Evolutionary conservation across 2,329 filamentous ascomycete genomes (phyloP).

Genomic region (Cadophora luteo-olivacea): DNA sequence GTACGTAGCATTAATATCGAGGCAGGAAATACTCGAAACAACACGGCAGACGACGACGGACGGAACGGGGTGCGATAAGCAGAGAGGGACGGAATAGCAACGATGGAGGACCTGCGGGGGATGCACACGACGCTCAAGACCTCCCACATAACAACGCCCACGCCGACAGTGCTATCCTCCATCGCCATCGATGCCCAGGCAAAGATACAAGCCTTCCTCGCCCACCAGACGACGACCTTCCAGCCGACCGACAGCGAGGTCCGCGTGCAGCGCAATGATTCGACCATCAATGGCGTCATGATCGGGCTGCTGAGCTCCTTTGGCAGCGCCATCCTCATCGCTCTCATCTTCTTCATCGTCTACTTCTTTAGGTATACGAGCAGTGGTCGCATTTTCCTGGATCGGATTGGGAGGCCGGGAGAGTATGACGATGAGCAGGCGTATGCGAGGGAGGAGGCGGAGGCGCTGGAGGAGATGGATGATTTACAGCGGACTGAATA

Average conservation of each 20-base stretch:
- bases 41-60: conserved; percentile 13
- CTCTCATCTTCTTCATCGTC: conserved; percentile 78
- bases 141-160: conserved; percentile 27
- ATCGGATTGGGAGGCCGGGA: conserved; percentile 89
- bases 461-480: conserved; percentile 94
- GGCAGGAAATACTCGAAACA: conserved; percentile 11
- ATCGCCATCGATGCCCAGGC: conserved; percentile 19
- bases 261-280: conserved; percentile 39
- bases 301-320: conserved; percentile 96
- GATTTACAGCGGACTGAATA: conserved; percentile 91
- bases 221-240: conserved; percentile 21
- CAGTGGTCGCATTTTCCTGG: conserved; percentile 88
- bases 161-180: conserved; percentile 21
- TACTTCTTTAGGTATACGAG: conserved; percentile 94
- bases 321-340: conserved; percentile 85
- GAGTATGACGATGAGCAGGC: conserved; percentile 98
- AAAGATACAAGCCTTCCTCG: conserved; percentile 25
- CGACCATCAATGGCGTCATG: conserved; percentile 76
- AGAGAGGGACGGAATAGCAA: conserved; percentile 18
- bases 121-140: conserved; percentile 35
- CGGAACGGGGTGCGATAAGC: conserved; percentile 25
- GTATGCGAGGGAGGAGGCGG: conserved; percentile 90
- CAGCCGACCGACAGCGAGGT: conserved; percentile 22
- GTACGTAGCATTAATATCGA: conserved; percentile 13
- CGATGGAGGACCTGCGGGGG: conserved; percentile 36